Evolutionary conservation across 805 yeast genomes (phyloP), one percentile per base, ranked within the genome.

Genomic region (Pichia membranifaciens): DNA sequence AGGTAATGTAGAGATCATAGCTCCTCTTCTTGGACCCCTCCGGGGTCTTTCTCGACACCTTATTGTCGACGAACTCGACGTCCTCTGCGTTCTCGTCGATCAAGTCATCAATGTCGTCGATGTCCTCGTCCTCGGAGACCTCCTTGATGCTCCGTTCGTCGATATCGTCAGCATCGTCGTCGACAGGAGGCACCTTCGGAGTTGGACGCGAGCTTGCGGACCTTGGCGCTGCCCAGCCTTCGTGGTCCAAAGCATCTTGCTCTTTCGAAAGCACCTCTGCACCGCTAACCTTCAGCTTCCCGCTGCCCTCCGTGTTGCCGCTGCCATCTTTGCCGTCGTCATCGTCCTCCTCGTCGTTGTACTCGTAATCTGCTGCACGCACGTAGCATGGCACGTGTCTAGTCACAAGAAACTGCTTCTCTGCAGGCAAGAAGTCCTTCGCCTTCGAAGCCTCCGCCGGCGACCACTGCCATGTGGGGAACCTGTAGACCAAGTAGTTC

Each of bases 381-480:
- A 78, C 80, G 60, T 79, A 78, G 25, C 90, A 82, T 3, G 97
- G 96, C 3, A 93, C 97, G 61, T 87, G 96, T 58, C 81, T 77
- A 0, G 97, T 89, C 3, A 93, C 86, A 37, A 93, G 68, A 55
- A 76, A 87, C 67, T 93, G 99, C 66, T 88, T 93, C 55, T 87
- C 90, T 1, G 69, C 68, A 1, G 99, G 99, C 50, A 93, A 67
- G 56, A 88, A 93, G 52, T 79, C 84, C 53, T 82, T 77, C 41
- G 62, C 68, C 54, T 73, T 75, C 8, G 74, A 69, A 13, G 71
- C 65, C 15, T 84, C 76, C 1, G 84, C 81, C 3, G 78, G 69
- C 2, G 79, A 69, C 99, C 99, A 93, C 52, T 81, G 80, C 99
- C 99, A 93, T 0, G 98, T 93, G 2, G 99, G 98, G 63, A 93